Base-by-base conservation (phyloP, 352 stramenopile genomes). In the Phytophthora foliorum region DNA sequence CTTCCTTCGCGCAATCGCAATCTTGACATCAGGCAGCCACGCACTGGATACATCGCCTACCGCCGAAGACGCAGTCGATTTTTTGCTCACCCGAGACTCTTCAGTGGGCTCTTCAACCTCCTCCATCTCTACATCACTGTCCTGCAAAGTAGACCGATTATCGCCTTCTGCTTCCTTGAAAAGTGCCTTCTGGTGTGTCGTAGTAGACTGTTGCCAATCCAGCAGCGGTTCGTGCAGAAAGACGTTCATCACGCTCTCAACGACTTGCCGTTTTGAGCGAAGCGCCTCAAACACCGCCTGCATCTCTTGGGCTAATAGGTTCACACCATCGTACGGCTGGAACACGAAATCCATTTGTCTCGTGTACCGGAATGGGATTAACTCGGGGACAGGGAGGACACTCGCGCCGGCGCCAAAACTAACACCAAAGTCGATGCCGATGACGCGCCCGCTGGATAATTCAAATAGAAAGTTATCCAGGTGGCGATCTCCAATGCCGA, bases 381-480 rank as follows among this genome's bases (percentile, higher is more conserved):
- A 69, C 74, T 98, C 93, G 0, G 93, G 93, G 2, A 98, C 89
- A 7, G 88, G 86, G 21, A 98, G 63, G 41, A 90, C 66, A 62
- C 89, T 93, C 22, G 89, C 89, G 3, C 88, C 84, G 14, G 87
- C 89, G 17, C 93, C 92, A 77, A 98, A 98, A 62, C 92, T 97
- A 56, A 96, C 88, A 14, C 93, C 93, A 68, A 98, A 98, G 62
- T 98, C 93, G 34, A 98, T 98, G 38, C 89, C 90, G 49, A 98
- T 90, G 27, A 98, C 77, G 21, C 74, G 73, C 1, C 88, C 91
- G n/a, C 72, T 88, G 7, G 57, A 60, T 38, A 89, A 69, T 58
- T 97, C 88, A 1, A 98, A 76, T 9, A 98, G 63, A 55, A 97
- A 97, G 57, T 98, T 98, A 57, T 98, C 93, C 50, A 98, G 51